Conservation (phyloP, 139 green algal genomes). For the Gonium pectorale region DNA sequence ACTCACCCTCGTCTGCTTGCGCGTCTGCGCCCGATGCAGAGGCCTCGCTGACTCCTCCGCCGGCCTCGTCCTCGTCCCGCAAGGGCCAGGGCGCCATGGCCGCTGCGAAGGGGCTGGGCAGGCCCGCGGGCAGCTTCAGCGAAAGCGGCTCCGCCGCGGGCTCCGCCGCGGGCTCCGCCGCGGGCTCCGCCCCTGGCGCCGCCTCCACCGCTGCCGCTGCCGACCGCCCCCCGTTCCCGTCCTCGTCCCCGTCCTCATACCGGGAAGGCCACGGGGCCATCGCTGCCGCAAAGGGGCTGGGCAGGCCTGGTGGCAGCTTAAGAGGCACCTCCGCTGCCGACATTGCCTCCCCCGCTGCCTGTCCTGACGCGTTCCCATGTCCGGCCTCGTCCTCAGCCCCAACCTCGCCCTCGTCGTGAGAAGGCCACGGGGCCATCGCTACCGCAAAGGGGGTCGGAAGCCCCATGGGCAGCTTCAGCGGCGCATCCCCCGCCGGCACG, state of each 20-base stretch:
- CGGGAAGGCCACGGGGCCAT: slow-evolving; percentile 11
- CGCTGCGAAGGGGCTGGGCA: slow-evolving; percentile 13
- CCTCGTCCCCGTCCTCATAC: slow-evolving; percentile 8
- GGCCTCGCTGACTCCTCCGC: neutral
- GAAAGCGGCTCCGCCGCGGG: neutral
- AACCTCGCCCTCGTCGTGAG: neutral
- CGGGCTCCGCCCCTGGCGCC: neutral
- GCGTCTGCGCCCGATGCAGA: too few species aligned
- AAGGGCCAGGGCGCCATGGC: slow-evolving; percentile 26
- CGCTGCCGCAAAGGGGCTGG: slow-evolving; percentile 13
- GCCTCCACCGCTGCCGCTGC: neutral
- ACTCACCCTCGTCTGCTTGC: too few species aligned
- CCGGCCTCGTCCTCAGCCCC: too few species aligned
- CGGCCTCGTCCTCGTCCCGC: neutral
- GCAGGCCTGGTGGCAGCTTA: neutral
- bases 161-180: too few species aligned
- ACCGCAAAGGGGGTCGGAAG: slow-evolving; percentile 14
- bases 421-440: slow-evolving; percentile 24
- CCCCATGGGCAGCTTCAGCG: slow-evolving; percentile 7
- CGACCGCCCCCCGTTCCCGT: neutral
- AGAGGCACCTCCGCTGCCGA: neutral
- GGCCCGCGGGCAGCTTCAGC: slow-evolving; percentile 11
- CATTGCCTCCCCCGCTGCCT: neutral
- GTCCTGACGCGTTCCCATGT: too few species aligned
- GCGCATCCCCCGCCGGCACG: neutral